These are phyloP conservation scores for Clitoria ternatea DNA, from an alignment of 306 rosid genomes.

Conservation along the genomic window DNA sequence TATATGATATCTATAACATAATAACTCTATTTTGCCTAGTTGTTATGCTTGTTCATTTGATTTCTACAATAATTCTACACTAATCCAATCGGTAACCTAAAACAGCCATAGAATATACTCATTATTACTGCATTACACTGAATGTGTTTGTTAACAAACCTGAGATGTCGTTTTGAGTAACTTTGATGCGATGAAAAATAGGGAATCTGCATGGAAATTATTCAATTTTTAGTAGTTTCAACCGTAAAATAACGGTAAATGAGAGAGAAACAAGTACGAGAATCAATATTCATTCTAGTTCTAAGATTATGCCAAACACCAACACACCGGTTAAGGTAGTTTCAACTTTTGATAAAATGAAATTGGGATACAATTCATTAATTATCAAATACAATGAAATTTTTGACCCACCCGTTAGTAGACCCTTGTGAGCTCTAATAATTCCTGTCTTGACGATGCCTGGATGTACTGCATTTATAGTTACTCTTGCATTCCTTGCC, in stretches of 20 bases:
- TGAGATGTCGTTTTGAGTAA: slow-evolving; percentile 74
- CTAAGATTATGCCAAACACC: no score
- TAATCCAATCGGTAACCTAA: neutral
- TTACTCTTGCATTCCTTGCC: slow-evolving; percentile 85
- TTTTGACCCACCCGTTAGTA: slow-evolving; percentile 48
- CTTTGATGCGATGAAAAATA: slow-evolving; percentile 91
- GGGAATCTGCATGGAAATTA: slow-evolving; percentile 61
- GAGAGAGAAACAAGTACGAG: no score
- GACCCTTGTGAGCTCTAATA: slow-evolving; percentile 77
- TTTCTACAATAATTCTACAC: neutral
- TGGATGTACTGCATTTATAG: slow-evolving; percentile 85
- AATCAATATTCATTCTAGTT: no score
- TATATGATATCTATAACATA: neutral
- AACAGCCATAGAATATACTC: neutral
- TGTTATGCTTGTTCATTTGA: neutral
- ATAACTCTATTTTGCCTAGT: neutral
- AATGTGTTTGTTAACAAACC: slow-evolving; percentile 37
- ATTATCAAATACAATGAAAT: neutral
- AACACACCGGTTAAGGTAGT: no score
- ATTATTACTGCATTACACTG: neutral
- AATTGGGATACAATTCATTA: neutral
- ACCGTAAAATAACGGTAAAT: no score
- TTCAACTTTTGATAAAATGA: neutral
- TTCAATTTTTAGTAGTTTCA: slow-evolving; percentile 7
- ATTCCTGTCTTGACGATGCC: slow-evolving; percentile 92